A percentile compares a stretch with the other conserved stretches of the same genome.
These are phyloP conservation scores for Kentomonas sorsogonicus DNA, from an alignment of 208 protist genomes.

Conservation along the genomic window DNA sequence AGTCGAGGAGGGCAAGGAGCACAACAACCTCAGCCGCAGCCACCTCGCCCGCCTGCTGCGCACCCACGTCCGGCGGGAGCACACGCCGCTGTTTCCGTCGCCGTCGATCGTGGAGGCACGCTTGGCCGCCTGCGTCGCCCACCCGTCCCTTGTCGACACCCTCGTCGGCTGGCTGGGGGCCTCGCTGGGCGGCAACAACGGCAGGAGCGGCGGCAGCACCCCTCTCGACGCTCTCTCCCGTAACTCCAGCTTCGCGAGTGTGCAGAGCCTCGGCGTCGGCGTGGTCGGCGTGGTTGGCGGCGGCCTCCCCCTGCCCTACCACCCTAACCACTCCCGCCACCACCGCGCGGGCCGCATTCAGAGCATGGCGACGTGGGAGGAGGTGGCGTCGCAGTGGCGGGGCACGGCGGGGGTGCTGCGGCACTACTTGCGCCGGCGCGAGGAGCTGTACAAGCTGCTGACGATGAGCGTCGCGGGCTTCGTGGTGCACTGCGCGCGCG, in stretches of 20 bases:
- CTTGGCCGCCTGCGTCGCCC: slow-evolving; percentile 23
- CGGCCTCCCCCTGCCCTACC: neutral
- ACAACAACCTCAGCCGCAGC: slow-evolving; percentile 70
- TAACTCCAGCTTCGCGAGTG: no score
- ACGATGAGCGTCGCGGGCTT: slow-evolving; percentile 55
- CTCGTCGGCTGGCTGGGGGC: slow-evolving; percentile 37
- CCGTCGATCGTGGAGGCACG: slow-evolving; percentile 23
- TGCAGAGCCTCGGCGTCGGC: no score
- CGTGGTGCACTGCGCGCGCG: slow-evolving; percentile 41
- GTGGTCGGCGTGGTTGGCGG: no score
- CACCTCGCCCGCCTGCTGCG: slow-evolving; percentile 51
- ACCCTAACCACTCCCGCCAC: neutral
- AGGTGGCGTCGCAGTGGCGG: slow-evolving; percentile 18
- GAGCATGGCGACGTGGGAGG: slow-evolving; percentile 14
- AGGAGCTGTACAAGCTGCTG: slow-evolving; percentile 47
- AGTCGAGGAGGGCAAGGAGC: slow-evolving; percentile 47
- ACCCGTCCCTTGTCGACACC: slow-evolving; percentile 47
- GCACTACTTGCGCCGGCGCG: slow-evolving; percentile 26
- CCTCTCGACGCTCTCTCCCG: no score
- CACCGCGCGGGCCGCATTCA: slow-evolving; percentile 2
- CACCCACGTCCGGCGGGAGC: slow-evolving; percentile 25
- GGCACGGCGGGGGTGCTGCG: slow-evolving; percentile 17
- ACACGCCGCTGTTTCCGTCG: no score
- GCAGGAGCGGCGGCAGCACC: no score
- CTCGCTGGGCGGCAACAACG: slow-evolving; percentile 18